A percentile compares a stretch with the other conserved stretches of the same genome.
phyloP scores from a whole-genome alignment of 1,284 basidiomycete genomes.

The Heterobasidion occidentale region DNA sequence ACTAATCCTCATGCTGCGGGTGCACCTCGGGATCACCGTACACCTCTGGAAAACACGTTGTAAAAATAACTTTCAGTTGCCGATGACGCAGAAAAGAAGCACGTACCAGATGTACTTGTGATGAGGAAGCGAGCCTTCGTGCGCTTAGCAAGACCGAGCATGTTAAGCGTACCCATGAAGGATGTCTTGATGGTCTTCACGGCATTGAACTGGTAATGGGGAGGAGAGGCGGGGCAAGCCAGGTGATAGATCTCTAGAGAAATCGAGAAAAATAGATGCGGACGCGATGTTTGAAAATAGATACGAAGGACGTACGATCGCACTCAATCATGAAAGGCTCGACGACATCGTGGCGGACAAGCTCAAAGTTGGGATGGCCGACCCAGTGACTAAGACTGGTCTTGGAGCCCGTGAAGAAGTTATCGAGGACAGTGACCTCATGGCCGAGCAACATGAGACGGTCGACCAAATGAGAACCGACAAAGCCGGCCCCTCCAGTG shows the following conservation, averaged over 20 bases:
- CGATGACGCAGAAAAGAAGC: slow-evolving; percentile 7
- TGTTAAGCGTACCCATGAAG: slow-evolving; percentile 95
- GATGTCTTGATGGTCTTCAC: slow-evolving; percentile 98
- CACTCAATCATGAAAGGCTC: slow-evolving; percentile 97
- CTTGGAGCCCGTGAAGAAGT: slow-evolving; percentile 97
- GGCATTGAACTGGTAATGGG: slow-evolving; percentile 92
- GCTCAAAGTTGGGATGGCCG: slow-evolving; percentile 97
- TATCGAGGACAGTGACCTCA: slow-evolving; percentile 95
- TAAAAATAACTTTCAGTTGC: slow-evolving; percentile 4
- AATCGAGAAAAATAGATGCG: not conserved
- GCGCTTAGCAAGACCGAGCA: slow-evolving; percentile 97
- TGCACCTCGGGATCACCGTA: slow-evolving; percentile 97
- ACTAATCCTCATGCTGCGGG: slow-evolving; percentile 94
- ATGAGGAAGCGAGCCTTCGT: slow-evolving; percentile 96
- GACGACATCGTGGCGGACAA: slow-evolving; percentile 95
- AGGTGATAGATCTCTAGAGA: slow-evolving; percentile 91
- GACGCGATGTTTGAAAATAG: not conserved
- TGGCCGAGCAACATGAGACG: slow-evolving; percentile 96
- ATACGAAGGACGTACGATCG: slow-evolving; percentile 60
- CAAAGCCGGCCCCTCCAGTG: slow-evolving; percentile 96
- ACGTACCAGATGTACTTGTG: slow-evolving; percentile 80
- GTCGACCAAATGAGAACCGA: slow-evolving; percentile 96
- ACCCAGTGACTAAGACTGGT: slow-evolving; percentile 92
- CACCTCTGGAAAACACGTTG: slow-evolving; percentile 53
- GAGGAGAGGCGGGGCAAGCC: slow-evolving; percentile 92